phyloP scores from a whole-genome alignment of 768 basidiomycete species.

The Naganishia vishniacii region DNA sequence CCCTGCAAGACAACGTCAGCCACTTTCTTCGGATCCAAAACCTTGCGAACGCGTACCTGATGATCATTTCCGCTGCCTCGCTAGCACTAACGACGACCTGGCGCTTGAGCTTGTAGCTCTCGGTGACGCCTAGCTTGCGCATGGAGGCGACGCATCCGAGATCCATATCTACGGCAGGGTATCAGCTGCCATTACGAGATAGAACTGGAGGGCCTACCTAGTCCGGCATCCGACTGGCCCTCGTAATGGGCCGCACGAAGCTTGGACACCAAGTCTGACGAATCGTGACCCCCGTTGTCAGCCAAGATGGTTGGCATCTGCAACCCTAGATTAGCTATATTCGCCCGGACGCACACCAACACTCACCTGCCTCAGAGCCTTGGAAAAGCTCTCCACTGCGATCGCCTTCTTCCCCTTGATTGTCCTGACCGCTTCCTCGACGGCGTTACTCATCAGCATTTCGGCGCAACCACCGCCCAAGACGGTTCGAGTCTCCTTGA shows the following conservation, averaged over 20 bases:
- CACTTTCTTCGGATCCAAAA: too few relatives aligned
- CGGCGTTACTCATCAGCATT: slow-evolving; percentile 93
- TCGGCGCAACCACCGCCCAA: slow-evolving; percentile 97
- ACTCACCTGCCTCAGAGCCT: slow-evolving; percentile 66
- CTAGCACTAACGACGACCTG: slow-evolving; percentile 91
- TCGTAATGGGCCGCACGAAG: slow-evolving; percentile 91
- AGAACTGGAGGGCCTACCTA: slow-evolving; percentile 57
- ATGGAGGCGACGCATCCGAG: slow-evolving; percentile 78
- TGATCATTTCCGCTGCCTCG: slow-evolving; percentile 97
- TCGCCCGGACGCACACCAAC: neutral
- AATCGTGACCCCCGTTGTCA: slow-evolving; percentile 96
- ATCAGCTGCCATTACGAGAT: neutral
- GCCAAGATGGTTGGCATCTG: slow-evolving; percentile 92
- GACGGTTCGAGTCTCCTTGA: slow-evolving; percentile 89
- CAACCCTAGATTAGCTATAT: neutral
- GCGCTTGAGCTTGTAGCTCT: slow-evolving; percentile 94
- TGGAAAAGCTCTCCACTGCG: slow-evolving; percentile 83
- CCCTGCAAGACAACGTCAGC: slow-evolving; percentile 52
- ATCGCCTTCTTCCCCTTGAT: slow-evolving; percentile 92
- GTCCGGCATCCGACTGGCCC: slow-evolving; percentile 74
- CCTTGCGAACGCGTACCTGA: slow-evolving; percentile 58
- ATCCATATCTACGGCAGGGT: slow-evolving; percentile 67
- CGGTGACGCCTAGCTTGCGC: slow-evolving; percentile 79
- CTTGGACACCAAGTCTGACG: slow-evolving; percentile 84
- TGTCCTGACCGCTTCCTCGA: slow-evolving; percentile 77